Percentiles rank a stretch among this genome's conserved stretches.
Conservation (phyloP, 805 yeast genomes). For the Danielia oregonensis region DNA sequence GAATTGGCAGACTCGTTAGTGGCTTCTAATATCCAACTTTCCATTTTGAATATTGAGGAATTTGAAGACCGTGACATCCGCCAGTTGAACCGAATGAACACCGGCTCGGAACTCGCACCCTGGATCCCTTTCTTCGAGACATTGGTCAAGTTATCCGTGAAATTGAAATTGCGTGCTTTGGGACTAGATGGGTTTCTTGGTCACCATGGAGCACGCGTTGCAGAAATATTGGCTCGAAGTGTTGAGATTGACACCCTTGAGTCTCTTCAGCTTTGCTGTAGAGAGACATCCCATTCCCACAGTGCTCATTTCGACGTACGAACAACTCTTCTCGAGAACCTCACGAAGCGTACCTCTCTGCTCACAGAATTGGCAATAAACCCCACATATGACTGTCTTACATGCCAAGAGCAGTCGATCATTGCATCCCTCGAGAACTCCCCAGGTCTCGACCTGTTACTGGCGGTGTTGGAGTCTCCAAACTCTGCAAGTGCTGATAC, state of each 20-base stretch:
- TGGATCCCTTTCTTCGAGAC: constrained; percentile 21
- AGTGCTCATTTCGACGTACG: constrained; percentile 9
- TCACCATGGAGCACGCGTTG: constrained; percentile 10
- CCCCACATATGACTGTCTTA: constrained; percentile 10
- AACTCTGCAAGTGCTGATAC: constrained; percentile 4
- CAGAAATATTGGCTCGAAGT: constrained; percentile 6
- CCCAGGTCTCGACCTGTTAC: constrained; percentile 7
- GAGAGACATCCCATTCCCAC: constrained; percentile 21
- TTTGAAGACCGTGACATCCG: constrained; percentile 11
- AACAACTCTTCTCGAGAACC: constrained; percentile 7
- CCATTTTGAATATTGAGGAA: constrained; percentile 16
- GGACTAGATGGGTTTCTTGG: constrained; percentile 23
- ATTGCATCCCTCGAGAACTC: constrained; percentile 1
- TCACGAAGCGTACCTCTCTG: constrained; percentile 5
- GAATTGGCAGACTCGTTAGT: constrained; percentile 5
- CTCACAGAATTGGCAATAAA: constrained; percentile 5
- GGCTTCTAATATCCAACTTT: constrained; percentile 3
- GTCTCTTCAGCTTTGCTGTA: constrained; percentile 14
- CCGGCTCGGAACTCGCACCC: constrained; percentile 6
- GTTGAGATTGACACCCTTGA: constrained; percentile 14
- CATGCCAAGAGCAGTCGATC: constrained; percentile 9
- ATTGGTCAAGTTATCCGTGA: constrained; percentile 1
- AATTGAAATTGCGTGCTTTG: constrained; percentile 9
- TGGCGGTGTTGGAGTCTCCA: constrained; percentile 7
- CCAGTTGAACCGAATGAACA: constrained; percentile 16